A percentile compares a stretch with the other conserved stretches of the same genome.
Evolutionary conservation across 768 basidiomycete genomes (phyloP).

Genomic region (Collybia sp.): DNA sequence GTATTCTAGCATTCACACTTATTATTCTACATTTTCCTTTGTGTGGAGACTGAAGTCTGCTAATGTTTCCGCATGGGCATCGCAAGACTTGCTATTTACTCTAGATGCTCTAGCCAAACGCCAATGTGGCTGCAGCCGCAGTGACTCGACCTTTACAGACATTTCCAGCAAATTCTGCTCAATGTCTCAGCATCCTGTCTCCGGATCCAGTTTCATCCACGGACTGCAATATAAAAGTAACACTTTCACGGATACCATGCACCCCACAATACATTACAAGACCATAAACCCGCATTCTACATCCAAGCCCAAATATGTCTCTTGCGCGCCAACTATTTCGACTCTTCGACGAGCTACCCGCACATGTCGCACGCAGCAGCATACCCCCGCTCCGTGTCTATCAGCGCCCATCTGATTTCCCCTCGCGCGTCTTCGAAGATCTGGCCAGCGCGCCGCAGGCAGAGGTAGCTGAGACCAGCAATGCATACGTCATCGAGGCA

Average conservation of each 20-base stretch:
- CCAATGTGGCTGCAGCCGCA: no score
- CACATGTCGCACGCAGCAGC: conserved; percentile 10
- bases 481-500: conserved; percentile 66
- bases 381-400: conserved; percentile 4
- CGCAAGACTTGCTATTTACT: no score
- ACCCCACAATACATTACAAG: neutral
- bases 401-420: conserved; percentile 40
- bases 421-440: conserved; percentile 30
- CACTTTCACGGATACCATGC: conserved; percentile 8
- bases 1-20: conserved; percentile 2
- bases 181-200: no score
- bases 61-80: no score
- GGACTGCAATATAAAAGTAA: conserved; percentile 5
- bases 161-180: no score
- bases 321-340: conserved; percentile 66
- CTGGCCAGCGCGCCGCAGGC: conserved; percentile 40
- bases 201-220: neutral
- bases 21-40: neutral
- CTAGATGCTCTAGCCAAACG: no score
- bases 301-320: conserved; percentile 42
- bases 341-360: conserved; percentile 64
- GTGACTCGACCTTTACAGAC: no score
- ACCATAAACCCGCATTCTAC: neutral
- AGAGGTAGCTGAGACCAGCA: conserved; percentile 64
- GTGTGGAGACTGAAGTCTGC: neutral